A percentile compares a stretch with the other conserved stretches of the same genome.
Evolutionary conservation across 2,329 filamentous ascomycete genomes (phyloP).

Genomic region (Clarireedia paspali): DNA sequence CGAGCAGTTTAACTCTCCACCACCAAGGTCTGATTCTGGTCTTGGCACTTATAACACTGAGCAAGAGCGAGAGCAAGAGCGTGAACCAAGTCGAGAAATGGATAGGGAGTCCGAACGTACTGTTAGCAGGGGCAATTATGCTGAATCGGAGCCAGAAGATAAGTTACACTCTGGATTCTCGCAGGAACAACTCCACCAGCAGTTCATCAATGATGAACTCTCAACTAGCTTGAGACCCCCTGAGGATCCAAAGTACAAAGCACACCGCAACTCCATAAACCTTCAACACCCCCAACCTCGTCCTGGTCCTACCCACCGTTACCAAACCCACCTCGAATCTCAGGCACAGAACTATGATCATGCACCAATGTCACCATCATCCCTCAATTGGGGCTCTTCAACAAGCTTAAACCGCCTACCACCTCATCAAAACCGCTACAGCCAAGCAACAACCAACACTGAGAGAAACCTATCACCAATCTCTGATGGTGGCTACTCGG

Average conservation of each 20-base stretch:
- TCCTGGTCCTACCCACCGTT: slow-evolving; percentile 64
- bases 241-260: slow-evolving; percentile 73
- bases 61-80: background rate
- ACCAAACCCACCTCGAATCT: slow-evolving; percentile 65
- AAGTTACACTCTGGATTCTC: slow-evolving; percentile 51
- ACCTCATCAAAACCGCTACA: slow-evolving; percentile 45
- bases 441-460: slow-evolving; percentile 25
- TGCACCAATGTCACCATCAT: slow-evolving; percentile 51
- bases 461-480: slow-evolving; percentile 23
- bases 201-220: slow-evolving; percentile 20
- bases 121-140: background rate
- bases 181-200: slow-evolving; percentile 35
- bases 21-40: slow-evolving; percentile 75
- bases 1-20: slow-evolving; percentile 24
- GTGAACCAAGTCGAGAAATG: background rate
- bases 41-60: slow-evolving; percentile 44
- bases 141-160: slow-evolving; percentile 37
- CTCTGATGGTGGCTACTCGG: slow-evolving; percentile 27
- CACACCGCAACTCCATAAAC: slow-evolving; percentile 72
- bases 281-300: slow-evolving; percentile 73
- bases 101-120: slow-evolving; percentile 1
- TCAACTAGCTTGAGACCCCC: slow-evolving; percentile 13
- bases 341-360: slow-evolving; percentile 60
- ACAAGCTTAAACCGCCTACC: slow-evolving; percentile 46
- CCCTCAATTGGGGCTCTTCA: slow-evolving; percentile 55